These are phyloP conservation scores for Scutellaria baicalensis DNA, from an alignment of 257 asterid species.

Conservation along the genomic window DNA sequence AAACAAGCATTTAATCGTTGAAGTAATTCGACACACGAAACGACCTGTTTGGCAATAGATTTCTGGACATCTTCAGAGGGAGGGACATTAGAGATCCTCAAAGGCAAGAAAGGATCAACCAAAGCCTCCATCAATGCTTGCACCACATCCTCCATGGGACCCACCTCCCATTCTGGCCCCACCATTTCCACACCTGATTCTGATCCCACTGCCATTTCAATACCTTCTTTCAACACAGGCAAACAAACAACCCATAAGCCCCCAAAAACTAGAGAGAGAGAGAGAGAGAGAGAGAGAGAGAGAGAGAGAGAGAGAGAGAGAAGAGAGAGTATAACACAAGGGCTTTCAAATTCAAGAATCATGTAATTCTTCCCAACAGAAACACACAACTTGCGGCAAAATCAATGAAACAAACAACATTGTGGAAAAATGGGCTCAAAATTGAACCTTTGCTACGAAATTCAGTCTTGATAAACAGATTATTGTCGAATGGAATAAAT, in stretches of 20 bases:
- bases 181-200: constrained; percentile 4
- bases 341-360: neutral
- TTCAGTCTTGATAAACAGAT: neutral
- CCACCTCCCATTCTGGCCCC: constrained; percentile 18
- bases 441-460: neutral
- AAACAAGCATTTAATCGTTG: neutral
- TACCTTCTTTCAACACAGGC: neutral
- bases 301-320: neutral
- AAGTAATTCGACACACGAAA: neutral
- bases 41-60: constrained; percentile 59
- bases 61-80: constrained; percentile 29
- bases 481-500: neutral
- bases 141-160: constrained; percentile 41
- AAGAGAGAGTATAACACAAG: neutral
- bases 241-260: constrained; percentile 5
- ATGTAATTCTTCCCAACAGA: neutral
- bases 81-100: constrained; percentile 21
- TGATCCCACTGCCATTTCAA: constrained; percentile 7
- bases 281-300: neutral
- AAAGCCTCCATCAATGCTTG: constrained; percentile 40
- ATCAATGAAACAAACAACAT: neutral
- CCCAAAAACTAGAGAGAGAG: neutral
- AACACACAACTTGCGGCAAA: neutral
- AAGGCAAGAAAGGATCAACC: constrained; percentile 51
- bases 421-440: neutral